Base-by-base conservation (phyloP, 345 rosid species). In the Gossypium ekmanianum region DNA sequence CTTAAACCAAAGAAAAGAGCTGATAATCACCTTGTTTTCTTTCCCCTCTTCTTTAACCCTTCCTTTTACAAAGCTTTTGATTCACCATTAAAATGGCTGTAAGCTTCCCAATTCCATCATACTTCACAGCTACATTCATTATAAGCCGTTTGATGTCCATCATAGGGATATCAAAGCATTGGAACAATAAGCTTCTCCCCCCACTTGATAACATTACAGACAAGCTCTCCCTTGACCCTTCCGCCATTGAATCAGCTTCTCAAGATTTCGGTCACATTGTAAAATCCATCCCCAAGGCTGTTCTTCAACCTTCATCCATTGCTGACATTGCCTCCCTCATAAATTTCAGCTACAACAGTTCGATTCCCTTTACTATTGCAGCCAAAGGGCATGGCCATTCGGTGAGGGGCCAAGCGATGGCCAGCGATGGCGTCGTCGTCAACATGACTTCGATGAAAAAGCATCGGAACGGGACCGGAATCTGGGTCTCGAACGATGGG, bases 341-440 rank as follows among this genome's bases (percentile, higher is more conserved):
- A 50, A 82, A 82, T 41, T 78, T 82, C 50, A 76, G 92, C 1
- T 79, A 81, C 85, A 72, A 82, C 17, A 52, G 45, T 16, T 47
- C 88, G 2, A 61, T 75, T 43, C 83, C 86, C 9, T 87, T 91
- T 26, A 11, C 75, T 39, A 79, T 95, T 43, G 93, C 99, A 0
- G 99, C 98, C 44, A 84, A 88, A 54, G 98, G 99, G 9, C 88
- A 80, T 4, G 90, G 99, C 51, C 98, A 94, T 74, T 91, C 95
- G 0, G 73, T 83, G 43, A 78, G 84, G 0, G 99, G 99, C 45
- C 98, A 95, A 76, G 97, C 98, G 48, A 87, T 85, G 74, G 97
- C 89, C 3, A 79, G 74, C 0, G 81, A 79, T 0, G 99, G 99
- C 2, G 81, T 95, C 1, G 94, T 94, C 9, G 81, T 93, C 7